Conservation (phyloP, 805 yeast species). For the Candida insectorum region DNA sequence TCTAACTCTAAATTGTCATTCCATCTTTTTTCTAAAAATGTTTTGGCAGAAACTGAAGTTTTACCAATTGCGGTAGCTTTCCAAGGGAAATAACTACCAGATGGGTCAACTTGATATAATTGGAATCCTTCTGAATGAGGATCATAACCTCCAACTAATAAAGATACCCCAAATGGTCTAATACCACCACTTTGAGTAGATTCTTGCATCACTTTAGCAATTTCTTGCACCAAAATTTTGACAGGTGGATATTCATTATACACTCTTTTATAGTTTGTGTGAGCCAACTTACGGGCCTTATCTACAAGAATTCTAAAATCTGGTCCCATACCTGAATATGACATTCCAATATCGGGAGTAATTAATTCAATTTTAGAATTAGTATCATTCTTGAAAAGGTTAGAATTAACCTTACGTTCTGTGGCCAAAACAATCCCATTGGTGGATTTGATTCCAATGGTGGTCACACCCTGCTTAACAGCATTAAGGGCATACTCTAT, state of each 20-base stretch:
- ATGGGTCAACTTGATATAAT: constrained; percentile 95
- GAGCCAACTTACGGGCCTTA: constrained; percentile 89
- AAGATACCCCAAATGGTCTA: constrained; percentile 96
- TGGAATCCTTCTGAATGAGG: constrained; percentile 65
- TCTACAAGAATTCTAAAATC: constrained; percentile 94
- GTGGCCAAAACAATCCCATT: constrained; percentile 97
- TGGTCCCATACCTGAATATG: constrained; percentile 98
- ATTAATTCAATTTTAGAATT: constrained; percentile 74
- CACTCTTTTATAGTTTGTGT: constrained; percentile 85
- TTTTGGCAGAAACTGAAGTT: constrained; percentile 93
- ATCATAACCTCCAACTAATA: constrained; percentile 92
- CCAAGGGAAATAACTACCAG: constrained; percentile 98
- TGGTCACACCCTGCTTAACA: constrained; percentile 96
- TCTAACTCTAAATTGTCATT: constrained; percentile 94
- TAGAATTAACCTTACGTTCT: constrained; percentile 83
- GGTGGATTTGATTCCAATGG: constrained; percentile 89
- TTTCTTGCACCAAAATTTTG: constrained; percentile 85
- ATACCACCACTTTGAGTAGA: constrained; percentile 99
- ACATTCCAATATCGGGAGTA: constrained; percentile 95
- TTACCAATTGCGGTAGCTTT: constrained; percentile 99
- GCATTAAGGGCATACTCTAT: constrained; percentile 97
- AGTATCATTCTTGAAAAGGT: constrained; percentile 70
- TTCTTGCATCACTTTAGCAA: constrained; percentile 96
- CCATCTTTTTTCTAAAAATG: constrained; percentile 97
- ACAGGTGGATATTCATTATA: constrained; percentile 98